Base-by-base conservation (phyloP, 2,329 filamentous ascomycete genomes). In the Didymosphaeria variabile region DNA sequence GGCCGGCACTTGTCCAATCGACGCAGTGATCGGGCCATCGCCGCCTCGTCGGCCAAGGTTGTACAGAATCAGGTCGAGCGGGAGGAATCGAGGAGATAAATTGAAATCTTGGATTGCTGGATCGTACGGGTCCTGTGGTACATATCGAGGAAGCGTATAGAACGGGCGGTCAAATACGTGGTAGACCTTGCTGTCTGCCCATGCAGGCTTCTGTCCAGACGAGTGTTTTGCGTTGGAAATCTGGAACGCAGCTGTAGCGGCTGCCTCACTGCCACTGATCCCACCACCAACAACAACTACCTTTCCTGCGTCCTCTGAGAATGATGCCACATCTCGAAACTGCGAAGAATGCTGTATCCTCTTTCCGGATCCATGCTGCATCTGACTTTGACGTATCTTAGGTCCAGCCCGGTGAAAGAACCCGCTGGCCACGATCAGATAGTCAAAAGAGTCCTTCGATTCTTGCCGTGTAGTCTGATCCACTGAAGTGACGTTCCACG, bases 201-300 rank as follows among this genome's bases (percentile, higher is more conserved):
- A 79, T 1, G 44, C 42, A 38, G 63, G 57, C 34, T 75, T 70
- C 12, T 63, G 64, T 6, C 66, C 68, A 0, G 88, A 85, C 0
- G 86, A 84, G 72, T 90, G 81, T 13, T 78, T 76, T 2, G 85
- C 84, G 6, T 88, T 88, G 0, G 91, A 94, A 1, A 94, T 76
- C 63, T 93, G 88, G 5, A 87, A 83, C 12, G 91, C 91, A 53
- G 94, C 86, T 1, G 89, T 88, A 10, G 87, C 89, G 0, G 91
- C 90, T 52, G 90, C 90, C 79, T 96, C 92, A 5, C 91, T 86
- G 0, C 91, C 92, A 2, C 91, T 94, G 85, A 95, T 93, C 69
- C 93, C 91, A 0, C 91, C 92, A 0, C 92, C 92, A 0, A 93
- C 86, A 0, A 96, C 82, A 1, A 93, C 82, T 17, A 95, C 87